phyloP scores from a whole-genome alignment of 1,139 yeast genomes.

The Meyerozyma sp. region DNA sequence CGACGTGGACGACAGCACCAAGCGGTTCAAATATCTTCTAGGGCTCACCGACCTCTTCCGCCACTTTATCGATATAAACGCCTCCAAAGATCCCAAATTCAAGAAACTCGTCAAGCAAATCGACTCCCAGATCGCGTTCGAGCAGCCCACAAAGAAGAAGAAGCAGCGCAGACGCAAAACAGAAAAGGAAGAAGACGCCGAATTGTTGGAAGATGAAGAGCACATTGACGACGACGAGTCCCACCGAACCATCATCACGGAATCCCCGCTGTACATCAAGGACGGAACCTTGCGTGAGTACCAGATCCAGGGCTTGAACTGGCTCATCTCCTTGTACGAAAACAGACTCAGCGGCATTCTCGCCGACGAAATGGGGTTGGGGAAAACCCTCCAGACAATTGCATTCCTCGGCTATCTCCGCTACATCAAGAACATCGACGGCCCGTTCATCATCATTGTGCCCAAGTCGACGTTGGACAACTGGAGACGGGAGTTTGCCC shows the following conservation, averaged over 20 bases:
- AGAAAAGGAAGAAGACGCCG: slow-evolving; percentile 91
- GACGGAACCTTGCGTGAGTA: slow-evolving; percentile 74
- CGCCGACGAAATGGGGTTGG: slow-evolving; percentile 50
- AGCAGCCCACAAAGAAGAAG: slow-evolving; percentile 8
- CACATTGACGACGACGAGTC: slow-evolving; percentile 39
- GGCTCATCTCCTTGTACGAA: slow-evolving; percentile 42
- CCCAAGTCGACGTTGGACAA: slow-evolving; percentile 94
- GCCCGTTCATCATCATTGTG: slow-evolving; percentile 88
- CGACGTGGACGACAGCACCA: slow-evolving; percentile 68
- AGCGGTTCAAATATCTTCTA: slow-evolving; percentile 73
- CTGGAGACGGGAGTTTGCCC: slow-evolving; percentile 90
- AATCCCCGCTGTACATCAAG: slow-evolving; percentile 65
- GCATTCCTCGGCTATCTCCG: slow-evolving; percentile 79
- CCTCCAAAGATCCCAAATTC: slow-evolving; percentile 67
- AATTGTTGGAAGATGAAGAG: slow-evolving; percentile 73
- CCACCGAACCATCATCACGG: slow-evolving; percentile 62
- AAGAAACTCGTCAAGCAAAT: slow-evolving; percentile 51
- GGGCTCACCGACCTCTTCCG: slow-evolving; percentile 83
- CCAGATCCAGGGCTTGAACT: slow-evolving; percentile 50
- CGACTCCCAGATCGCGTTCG: slow-evolving; percentile 34
- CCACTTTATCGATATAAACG: slow-evolving; percentile 79
- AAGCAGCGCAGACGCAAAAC: slow-evolving; percentile 52
- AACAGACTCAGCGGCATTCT: slow-evolving; percentile 41
- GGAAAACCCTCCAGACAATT: slow-evolving; percentile 45
- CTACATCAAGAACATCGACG: slow-evolving; percentile 70